Conservation (phyloP, 345 rosid genomes). For the Melaleuca alternifolia region DNA sequence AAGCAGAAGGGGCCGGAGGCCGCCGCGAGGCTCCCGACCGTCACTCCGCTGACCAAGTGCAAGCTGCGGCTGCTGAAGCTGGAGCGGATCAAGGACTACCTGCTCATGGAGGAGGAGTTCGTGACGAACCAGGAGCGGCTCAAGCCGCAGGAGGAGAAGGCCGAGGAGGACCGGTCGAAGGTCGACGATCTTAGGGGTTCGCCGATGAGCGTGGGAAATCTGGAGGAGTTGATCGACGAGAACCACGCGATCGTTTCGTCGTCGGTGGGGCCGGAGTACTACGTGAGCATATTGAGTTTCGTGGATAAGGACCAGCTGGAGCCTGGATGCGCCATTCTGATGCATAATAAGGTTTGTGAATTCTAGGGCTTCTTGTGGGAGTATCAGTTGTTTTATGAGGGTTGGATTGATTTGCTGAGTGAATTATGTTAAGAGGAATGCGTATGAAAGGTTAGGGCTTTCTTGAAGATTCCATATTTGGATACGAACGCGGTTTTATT, state of each 20-base stretch:
- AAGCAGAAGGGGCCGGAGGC: slow-evolving; percentile 90
- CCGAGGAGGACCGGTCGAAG: slow-evolving; percentile 87
- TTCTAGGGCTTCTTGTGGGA: not conserved
- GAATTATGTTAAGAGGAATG: not conserved
- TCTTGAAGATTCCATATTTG: not conserved
- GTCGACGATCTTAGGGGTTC: slow-evolving; percentile 90
- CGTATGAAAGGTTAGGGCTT: not conserved
- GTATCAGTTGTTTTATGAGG: not conserved
- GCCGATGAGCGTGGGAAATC: slow-evolving; percentile 92
- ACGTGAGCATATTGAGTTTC: slow-evolving; percentile 80
- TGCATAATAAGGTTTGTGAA: slow-evolving; percentile 72
- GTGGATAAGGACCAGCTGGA: slow-evolving; percentile 99
- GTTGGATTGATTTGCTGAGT: not conserved
- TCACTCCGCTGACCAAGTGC: slow-evolving; percentile 75
- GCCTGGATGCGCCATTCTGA: slow-evolving; percentile 94
- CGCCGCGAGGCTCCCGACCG: slow-evolving; percentile 80
- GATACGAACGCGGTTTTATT: not conserved
- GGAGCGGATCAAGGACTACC: slow-evolving; percentile 83
- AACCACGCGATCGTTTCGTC: slow-evolving; percentile 92
- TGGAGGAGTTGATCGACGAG: slow-evolving; percentile 96
- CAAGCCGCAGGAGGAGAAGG: slow-evolving; percentile 96
- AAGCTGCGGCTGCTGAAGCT: slow-evolving; percentile 72
- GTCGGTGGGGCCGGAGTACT: slow-evolving; percentile 92
- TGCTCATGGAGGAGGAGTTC: slow-evolving; percentile 94
- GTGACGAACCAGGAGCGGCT: slow-evolving; percentile 84